Base-by-base conservation (phyloP, 2,329 filamentous ascomycete genomes). In the Bipolaris victoriae region DNA sequence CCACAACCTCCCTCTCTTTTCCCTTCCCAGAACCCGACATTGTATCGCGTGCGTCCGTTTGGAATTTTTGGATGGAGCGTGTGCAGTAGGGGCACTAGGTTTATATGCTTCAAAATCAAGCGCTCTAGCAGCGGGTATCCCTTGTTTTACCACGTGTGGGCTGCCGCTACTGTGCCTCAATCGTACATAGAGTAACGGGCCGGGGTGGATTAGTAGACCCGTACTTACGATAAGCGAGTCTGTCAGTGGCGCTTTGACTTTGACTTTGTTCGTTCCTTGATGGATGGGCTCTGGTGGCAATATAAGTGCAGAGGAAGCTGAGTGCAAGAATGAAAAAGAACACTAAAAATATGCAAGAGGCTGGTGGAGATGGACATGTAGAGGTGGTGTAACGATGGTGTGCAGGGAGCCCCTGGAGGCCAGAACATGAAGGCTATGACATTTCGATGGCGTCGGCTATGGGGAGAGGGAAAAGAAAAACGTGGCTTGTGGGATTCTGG, bases 21-120 rank as follows among this genome's bases (percentile, higher is more conserved):
- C 51, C 55, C 33, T 50, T 55, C 44, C 18, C 40, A 35, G 41
- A 15, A 18, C n/a, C 13, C 18, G 51, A 47, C 55, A 58, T 58
- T 5, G 11, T 36, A 7, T 11, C 18, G 20, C 35, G 1, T 29
- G n/a, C 39, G 3, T 11, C 10, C n/a, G 22, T 24, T 7, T 24
- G 11, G 13, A 2, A 16, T n/a, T 6, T 36, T 10, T 26, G n/a
- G 36, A 15, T 20, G 22, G 24, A 11, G 15, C 9, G 9, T 7
- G 13, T 5, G 15, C 9, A 31, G 3, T 3, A 18, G 18, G 29
- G 13, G 16, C 1, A n/a, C 6, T 1, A 1, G 22, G 3, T 3
- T 9, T 16, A 37, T 10, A n/a, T 20, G 22, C 29, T 24, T 40
- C 13, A 11, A 7, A 15, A 5, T 16, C 11, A 44, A 22, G n/a